Conservation (phyloP, 192 early-diverging fungal genomes). For the Podochytrium sp. region DNA sequence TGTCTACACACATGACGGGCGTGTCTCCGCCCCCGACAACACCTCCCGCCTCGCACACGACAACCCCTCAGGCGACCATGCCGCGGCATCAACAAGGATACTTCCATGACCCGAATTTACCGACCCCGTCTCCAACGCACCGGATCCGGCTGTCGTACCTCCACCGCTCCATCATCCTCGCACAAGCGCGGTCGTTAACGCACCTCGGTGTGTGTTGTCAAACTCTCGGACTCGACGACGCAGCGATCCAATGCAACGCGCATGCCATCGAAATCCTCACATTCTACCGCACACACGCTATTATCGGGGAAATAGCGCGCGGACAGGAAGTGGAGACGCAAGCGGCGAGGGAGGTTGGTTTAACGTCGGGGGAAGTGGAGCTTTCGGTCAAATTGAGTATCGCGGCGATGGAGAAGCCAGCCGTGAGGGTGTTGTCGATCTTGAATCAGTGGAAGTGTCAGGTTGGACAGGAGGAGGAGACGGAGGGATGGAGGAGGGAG, state of each 20-base stretch:
- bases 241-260: conserved; percentile 40
- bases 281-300: not conserved
- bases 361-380: not conserved
- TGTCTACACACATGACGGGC: conserved; percentile 32
- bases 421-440: too few relatives aligned
- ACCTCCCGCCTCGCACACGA: not conserved
- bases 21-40: not conserved
- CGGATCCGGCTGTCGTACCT: conserved; percentile 53
- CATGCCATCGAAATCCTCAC: conserved; percentile 22
- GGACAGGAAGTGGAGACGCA: not conserved
- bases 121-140: not conserved
- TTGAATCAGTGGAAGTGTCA: not conserved
- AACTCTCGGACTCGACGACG: conserved; percentile 47
- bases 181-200: conserved; percentile 51
- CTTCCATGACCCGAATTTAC: conserved; percentile 4
- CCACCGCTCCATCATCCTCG: conserved; percentile 52
- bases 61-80: not conserved
- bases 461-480: conserved; percentile 1
- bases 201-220: conserved; percentile 55
- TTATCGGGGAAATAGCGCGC: not conserved
- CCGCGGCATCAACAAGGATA: not conserved
- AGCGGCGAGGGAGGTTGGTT: not conserved
- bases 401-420: too few relatives aligned
- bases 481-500: not conserved
- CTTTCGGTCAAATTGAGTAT: not conserved